Base-by-base conservation (phyloP, 768 basidiomycete genomes). In the Phylloporus rhodoxanthus region DNA sequence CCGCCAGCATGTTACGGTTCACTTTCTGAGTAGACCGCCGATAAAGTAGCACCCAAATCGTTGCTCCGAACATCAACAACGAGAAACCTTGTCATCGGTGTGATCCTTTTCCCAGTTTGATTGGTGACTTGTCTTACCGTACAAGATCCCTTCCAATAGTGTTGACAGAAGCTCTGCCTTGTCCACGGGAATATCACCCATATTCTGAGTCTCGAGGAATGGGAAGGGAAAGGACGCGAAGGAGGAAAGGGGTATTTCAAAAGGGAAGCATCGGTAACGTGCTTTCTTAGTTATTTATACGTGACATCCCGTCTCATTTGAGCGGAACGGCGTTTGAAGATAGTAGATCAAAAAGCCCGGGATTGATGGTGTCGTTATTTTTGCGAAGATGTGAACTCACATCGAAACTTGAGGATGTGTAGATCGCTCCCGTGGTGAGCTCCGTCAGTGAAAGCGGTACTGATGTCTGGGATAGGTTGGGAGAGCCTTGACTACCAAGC, bases 21-120 rank as follows among this genome's bases (percentile, higher is more conserved):
- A 66, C 21, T 15, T 43, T 36, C 4, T 32, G 11, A 14, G 34
- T 43, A 19, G 29, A 37, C n/a, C 48, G 56, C 15, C 50, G 50
- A 20, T 30, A 45, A 6, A 57, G 25, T 11, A 68, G 47, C 2
- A 57, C 52, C 57, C 57, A 63, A 2, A 68, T 43, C 1, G 67
- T 68, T 9, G 50, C 57, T 5, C 61, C 58, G 45, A 66, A 69
- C 68, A 69, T 68, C n/a, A 68, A 36, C 10, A 68, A 9, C 2
- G 66, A 69, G 53, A 68, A 68, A 3, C 67, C 68, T 69, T 42
- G 13, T 8, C 4, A 21, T 37, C 17, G 33, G 33, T 36, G 11
- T 32, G 23, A 45, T 25, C 5, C 5, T 29, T 45, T 30, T 26
- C 17, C 6, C 47, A 8, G 15, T 30, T 45, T 11, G 1, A 26